Evolutionary conservation across 495 filamentous ascomycete genomes (phyloP), one percentile per base, ranked within the genome.

Genomic region (Chaetomium tenue): DNA sequence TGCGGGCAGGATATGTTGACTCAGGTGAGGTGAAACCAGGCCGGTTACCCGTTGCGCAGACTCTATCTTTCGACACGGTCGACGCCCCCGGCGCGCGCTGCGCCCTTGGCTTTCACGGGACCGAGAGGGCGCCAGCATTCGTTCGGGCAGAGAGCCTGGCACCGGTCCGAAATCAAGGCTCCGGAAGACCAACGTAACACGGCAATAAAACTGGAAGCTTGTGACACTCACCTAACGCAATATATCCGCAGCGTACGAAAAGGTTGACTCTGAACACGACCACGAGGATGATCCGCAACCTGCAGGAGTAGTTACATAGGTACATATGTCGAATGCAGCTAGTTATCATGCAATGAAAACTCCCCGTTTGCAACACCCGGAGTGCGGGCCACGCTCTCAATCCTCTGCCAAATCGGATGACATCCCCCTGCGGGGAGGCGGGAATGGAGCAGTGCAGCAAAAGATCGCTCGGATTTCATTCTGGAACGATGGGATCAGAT

Each of bases 401-500:
- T 22, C 16, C 39, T 18, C 11, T 28, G 42, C 23, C 61, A 42
- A 63, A 63, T 63, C 61, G 61, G 61, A 58, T 57, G 26, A n/a
- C n/a, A 37, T 57, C 30, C 53, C 52, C 53, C 23, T n/a, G 12
- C 33, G 33, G 33, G 28, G 40, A 56, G 13, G 28, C 25, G 52
- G 61, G n/a, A 15, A 44, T 5, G 5, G 3, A 18, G 20, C 4
- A 9, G 26, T 3, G 37, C 51, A 56, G 52, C n/a, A 47, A 8
- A 18, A 47, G 61, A 63, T 63, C 51, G 51, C 61, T 56, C 61
- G 48, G 25, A 57, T 40, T 37, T 50, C 52, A 28, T 47, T 30
- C n/a, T 28, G 11, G 26, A 4, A 50, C 25, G 0, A 22, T 37
- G 5, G 23, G 53, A 57, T 50, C 61, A 51, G 42, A 57, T 57